Conservation (phyloP, 2,329 filamentous ascomycete genomes). For the Karstenula rhodostoma region DNA sequence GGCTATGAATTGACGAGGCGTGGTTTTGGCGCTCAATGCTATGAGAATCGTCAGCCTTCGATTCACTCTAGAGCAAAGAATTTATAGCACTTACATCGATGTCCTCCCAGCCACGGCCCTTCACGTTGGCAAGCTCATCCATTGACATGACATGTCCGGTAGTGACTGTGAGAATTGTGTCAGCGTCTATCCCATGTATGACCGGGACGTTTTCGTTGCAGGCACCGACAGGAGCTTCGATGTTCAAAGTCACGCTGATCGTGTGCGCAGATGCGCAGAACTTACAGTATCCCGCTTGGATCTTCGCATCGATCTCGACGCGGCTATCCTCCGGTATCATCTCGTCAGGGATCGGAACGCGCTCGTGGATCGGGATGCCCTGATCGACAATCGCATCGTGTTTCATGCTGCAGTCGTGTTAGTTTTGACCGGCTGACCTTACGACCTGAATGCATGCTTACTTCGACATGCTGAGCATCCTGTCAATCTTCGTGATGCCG, state of each 20-base stretch:
- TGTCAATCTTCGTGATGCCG: conserved; percentile 97
- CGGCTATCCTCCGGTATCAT: conserved; percentile 93
- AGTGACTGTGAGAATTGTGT: conserved; percentile 64
- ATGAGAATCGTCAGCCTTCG: background rate
- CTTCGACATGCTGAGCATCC: conserved; percentile 99
- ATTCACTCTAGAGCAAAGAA: background rate
- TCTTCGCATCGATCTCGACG: conserved; percentile 99
- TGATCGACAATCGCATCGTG: conserved; percentile 87
- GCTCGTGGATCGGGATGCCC: conserved; percentile 86
- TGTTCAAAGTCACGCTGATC: background rate
- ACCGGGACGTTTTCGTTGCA: background rate
- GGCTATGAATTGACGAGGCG: background rate
- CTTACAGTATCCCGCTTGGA: conserved; percentile 85
- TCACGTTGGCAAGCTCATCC: conserved; percentile 83
- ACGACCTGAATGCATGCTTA: conserved; percentile 52
- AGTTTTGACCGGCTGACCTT: conserved; percentile 11
- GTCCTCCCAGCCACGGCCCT: conserved; percentile 91
- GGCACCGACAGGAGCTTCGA: background rate
- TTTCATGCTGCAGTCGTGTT: conserved; percentile 72
- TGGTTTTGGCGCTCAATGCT: background rate
- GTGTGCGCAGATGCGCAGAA: conserved; percentile 21
- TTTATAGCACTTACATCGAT: conserved; percentile 55
- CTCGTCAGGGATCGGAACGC: conserved; percentile 90
- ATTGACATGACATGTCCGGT: conserved; percentile 88
- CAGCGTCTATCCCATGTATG: conserved; percentile 24